Percentiles rank a stretch among this genome's conserved stretches.
Evolutionary conservation across 768 basidiomycete genomes (phyloP).

Genomic region (Kwoniella botswanensis): DNA sequence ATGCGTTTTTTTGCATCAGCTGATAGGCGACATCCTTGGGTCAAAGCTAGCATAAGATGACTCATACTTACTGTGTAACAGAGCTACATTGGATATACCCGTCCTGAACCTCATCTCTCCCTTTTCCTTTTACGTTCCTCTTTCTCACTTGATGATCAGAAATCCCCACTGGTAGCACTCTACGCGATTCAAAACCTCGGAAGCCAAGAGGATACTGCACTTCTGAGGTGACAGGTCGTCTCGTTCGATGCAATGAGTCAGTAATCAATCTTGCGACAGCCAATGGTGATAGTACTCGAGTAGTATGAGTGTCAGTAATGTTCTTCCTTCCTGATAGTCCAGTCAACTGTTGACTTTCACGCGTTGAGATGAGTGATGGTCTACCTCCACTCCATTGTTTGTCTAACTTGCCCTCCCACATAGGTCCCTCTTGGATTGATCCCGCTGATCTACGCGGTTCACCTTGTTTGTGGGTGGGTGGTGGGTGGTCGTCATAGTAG

Average conservation of each 20-base stretch:
- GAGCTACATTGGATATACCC: constrained; percentile 45
- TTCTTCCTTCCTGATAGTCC: not conserved
- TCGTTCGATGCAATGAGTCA: no score
- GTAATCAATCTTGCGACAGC: no score
- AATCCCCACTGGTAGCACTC: not conserved
- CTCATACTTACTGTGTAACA: constrained; percentile 47
- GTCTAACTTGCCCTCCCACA: no score
- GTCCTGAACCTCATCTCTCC: constrained; percentile 55
- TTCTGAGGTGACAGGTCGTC: no score
- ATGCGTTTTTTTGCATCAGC: not conserved
- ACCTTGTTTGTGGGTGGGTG: not conserved
- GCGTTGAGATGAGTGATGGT: not conserved
- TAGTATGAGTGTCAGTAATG: no score
- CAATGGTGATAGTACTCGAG: no score
- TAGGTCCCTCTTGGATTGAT: not conserved
- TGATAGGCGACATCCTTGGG: not conserved
- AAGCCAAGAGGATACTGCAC: no score
- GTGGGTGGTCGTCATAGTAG: not conserved
- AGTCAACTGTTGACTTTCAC: not conserved
- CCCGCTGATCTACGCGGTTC: constrained; percentile 1
- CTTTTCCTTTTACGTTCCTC: not conserved
- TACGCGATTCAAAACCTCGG: not conserved
- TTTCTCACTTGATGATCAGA: not conserved
- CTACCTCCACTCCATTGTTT: not conserved
- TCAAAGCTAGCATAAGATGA: not conserved